phyloP scores from a whole-genome alignment of 139 green algal species.

The Tetraselmis chui region DNA sequence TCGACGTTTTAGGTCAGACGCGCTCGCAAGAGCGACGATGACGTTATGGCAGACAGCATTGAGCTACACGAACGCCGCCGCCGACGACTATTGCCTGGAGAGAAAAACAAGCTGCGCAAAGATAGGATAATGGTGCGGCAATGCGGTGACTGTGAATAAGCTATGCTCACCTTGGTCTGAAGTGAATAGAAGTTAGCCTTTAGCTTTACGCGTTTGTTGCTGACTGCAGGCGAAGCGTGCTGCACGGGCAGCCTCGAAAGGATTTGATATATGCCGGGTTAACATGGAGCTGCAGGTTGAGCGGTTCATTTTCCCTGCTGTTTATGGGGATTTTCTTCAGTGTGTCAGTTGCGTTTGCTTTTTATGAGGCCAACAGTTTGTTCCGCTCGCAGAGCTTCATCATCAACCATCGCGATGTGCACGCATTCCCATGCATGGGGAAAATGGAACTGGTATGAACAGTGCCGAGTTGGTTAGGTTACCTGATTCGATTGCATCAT shows the following conservation, averaged over 20 bases:
- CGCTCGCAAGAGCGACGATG: background rate
- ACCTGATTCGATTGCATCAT: too few relatives aligned
- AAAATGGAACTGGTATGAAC: slow-evolving; percentile 23
- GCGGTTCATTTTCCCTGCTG: background rate
- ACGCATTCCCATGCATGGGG: slow-evolving; percentile 34
- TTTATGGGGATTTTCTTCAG: too few relatives aligned
- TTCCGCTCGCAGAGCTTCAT: background rate
- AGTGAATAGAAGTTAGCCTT: too few relatives aligned
- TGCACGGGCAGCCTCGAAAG: slow-evolving; percentile 22
- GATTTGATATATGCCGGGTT: slow-evolving; percentile 37
- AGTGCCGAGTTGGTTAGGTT: too few relatives aligned
- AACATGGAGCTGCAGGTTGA: slow-evolving; percentile 27
- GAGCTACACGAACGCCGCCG: background rate
- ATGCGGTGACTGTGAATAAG: too few relatives aligned
- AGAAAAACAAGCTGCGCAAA: background rate
- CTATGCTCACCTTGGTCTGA: too few relatives aligned
- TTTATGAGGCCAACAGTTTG: too few relatives aligned
- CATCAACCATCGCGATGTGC: background rate
- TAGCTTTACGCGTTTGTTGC: too few relatives aligned
- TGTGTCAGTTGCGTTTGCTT: too few relatives aligned
- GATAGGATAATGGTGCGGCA: background rate
- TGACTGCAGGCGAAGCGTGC: slow-evolving; percentile 37
- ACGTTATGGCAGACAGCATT: background rate
- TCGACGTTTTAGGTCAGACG: background rate
- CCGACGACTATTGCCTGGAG: background rate